Base-by-base conservation (phyloP, 176 grass and related monocot species). In the Juncus inflexus region DNA sequence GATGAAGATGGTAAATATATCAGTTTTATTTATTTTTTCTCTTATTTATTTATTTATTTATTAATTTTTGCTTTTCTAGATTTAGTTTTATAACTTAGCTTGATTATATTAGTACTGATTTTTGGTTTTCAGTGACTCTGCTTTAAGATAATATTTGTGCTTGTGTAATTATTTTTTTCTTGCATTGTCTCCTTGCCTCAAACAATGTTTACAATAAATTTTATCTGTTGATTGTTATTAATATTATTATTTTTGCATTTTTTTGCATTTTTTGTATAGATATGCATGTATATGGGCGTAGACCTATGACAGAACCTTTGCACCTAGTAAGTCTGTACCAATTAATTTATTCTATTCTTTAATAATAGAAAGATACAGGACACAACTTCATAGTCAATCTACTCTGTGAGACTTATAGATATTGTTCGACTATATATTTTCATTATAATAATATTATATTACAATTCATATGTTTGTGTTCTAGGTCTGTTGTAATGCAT, bases 221-320 rank as follows among this genome's bases (percentile, higher is more conserved):
- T 28, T 28, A 28, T 28, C 19, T 28, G 19, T 28, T 28, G 19
- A 28, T 28, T 1, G 1, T 28, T 28, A 28, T 28, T 28, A 28
- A 28, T 47, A 6, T 5, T 47, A 47, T 6, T 47, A 47, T 47
- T 47, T 6, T 47, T 1, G 0, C 43, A 47, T 6, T 6, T 47
- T 9, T 47, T 0, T 47, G 9, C 43, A 60, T 75, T 50, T 71
- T 12, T 66, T 77, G 40, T 84, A 79, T 88, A 99, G 94, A 99
- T 84, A 99, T 99, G 94, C 88, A 92, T 90, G 82, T 99, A 59
- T 96, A 90, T 85, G 91, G 81, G 71, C 87, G 74, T 80, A 96
- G 85, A 86, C 91, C 91, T 60, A 79, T 96, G 81, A 77, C 78
- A 40, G 91, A 96, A 83, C 84, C 91, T 65, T 74, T 96, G 73